phyloP scores from a whole-genome alignment of 345 rosid species.

The Pseudoturritis turrita region DNA sequence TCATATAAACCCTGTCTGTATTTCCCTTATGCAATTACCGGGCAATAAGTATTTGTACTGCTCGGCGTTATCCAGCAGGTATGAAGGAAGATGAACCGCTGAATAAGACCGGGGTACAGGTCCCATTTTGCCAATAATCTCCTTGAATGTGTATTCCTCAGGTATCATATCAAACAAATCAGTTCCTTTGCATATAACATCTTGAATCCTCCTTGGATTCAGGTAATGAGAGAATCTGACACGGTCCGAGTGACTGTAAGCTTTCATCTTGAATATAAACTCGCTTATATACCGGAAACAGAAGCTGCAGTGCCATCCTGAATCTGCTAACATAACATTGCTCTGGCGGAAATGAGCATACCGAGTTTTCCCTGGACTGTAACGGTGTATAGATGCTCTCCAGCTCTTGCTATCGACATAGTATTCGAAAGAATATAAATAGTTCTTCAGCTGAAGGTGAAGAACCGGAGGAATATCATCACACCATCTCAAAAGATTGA shows the following conservation, averaged over 20 bases:
- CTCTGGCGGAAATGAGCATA: conserved; percentile 84
- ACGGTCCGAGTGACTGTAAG: conserved; percentile 89
- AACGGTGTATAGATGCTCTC: conserved; percentile 84
- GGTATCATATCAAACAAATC: conserved; percentile 90
- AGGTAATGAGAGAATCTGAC: conserved; percentile 81
- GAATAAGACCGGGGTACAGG: conserved; percentile 72
- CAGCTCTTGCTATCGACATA: conserved; percentile 71
- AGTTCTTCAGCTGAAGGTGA: conserved; percentile 81
- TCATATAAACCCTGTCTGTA: conserved; percentile 35
- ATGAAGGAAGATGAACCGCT: conserved; percentile 77
- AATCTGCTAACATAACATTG: conserved; percentile 56
- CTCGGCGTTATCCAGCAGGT: conserved; percentile 60
- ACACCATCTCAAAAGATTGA: conserved; percentile 90
- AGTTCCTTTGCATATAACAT: conserved; percentile 71
- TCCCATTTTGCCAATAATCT: conserved; percentile 85
- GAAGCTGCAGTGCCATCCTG: conserved; percentile 98
- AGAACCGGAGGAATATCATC: conserved; percentile 68
- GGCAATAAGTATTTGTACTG: conserved; percentile 71
- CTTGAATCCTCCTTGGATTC: conserved; percentile 73
- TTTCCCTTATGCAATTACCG: conserved; percentile 72
- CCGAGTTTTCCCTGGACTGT: conserved; percentile 53
- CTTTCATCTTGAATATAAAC: conserved; percentile 91
- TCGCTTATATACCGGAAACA: conserved; percentile 74
- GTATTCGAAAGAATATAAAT: conserved; percentile 81
- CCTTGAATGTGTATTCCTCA: conserved; percentile 82